Base-by-base conservation (phyloP, 371 early-diverging fungal genomes). In the Saksenaea vasiformis region DNA sequence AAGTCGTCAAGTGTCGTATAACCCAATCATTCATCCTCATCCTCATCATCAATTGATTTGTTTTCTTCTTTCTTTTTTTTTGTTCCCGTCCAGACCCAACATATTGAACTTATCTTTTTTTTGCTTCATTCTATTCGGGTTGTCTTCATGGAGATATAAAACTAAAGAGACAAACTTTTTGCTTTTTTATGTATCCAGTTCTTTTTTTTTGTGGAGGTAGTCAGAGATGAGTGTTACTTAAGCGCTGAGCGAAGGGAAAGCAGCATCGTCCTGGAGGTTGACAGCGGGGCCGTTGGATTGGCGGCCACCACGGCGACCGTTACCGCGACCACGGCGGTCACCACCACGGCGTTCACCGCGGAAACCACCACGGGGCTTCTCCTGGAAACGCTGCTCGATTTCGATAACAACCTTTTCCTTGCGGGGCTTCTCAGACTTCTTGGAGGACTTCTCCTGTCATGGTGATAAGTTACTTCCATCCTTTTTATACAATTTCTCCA, bases 201-300 rank as follows among this genome's bases (percentile, higher is more conserved):
- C 51, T 47, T n/a, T 17, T 44, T 44, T 47, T 47, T 39, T 47
- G 17, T 47, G 51, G 22, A 47, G 51, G 51, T 19, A 19, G 51
- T 47, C 51, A 47, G 44, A 44, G n/a, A 22, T 19, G 51, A 19
- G 51, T 47, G 14, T 41, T 47, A 22, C 51, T 47, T 47, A 47
- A 47, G 85, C 79, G 61, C 89, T 89, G 55, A 91, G 87, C 61
- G 86, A 79, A 56, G 93, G 93, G 89, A 93, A 93, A 67, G 90
- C 90, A 62, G 82, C 75, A 64, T 72, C 74, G 79, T 93, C 91
- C 62, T 83, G 79, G 59, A 90, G 77, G 77, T 90, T 90, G 80
- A 92, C 83, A 64, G 82, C 77, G 60, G 83, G 71, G 60, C 51
- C 71, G 69, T 76, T 77, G 68, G 69, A 71, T 61, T 70, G 63